Conservation (phyloP, 108 stramenopile species). For the Cyclostephanos invisitatus region DNA sequence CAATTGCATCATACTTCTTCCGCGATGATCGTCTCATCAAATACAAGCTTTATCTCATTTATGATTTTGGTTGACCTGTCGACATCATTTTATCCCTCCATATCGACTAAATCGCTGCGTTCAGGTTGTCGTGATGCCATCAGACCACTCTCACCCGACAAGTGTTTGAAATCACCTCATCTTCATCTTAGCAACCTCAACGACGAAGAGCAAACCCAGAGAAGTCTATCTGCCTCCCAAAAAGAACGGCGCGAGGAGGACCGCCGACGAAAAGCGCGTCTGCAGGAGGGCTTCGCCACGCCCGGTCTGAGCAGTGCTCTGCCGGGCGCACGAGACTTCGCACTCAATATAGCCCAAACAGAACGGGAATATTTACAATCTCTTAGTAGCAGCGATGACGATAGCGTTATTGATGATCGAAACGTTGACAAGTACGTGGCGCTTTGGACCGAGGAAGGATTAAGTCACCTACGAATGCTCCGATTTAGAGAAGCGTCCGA, state of each 20-base stretch:
- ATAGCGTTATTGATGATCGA: conserved; percentile 50
- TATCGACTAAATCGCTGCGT: neutral
- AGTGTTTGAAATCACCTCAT: neutral
- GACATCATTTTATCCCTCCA: neutral
- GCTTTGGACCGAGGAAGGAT: conserved; percentile 58
- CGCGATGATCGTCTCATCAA: neutral
- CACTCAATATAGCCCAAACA: conserved; percentile 58
- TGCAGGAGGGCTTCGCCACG: conserved; percentile 58
- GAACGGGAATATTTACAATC: conserved; percentile 66
- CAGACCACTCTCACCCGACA: neutral
- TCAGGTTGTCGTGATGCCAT: neutral
- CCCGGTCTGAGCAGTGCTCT: conserved; percentile 77
- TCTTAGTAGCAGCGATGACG: conserved; percentile 40
- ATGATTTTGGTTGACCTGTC: neutral
- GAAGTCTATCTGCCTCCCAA: conserved; percentile 32
- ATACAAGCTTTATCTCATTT: neutral
- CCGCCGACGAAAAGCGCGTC: conserved; percentile 55
- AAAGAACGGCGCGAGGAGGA: conserved; percentile 75
- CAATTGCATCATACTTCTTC: too few species aligned
- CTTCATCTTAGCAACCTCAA: neutral
- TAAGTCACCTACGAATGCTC: conserved; percentile 62
- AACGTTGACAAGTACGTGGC: conserved; percentile 58
- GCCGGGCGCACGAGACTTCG: conserved; percentile 62
- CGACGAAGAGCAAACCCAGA: neutral
- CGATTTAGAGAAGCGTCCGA: conserved; percentile 55